phyloP scores from a whole-genome alignment of 1,284 basidiomycete genomes.

The Phellopilus nigrolimitatus region DNA sequence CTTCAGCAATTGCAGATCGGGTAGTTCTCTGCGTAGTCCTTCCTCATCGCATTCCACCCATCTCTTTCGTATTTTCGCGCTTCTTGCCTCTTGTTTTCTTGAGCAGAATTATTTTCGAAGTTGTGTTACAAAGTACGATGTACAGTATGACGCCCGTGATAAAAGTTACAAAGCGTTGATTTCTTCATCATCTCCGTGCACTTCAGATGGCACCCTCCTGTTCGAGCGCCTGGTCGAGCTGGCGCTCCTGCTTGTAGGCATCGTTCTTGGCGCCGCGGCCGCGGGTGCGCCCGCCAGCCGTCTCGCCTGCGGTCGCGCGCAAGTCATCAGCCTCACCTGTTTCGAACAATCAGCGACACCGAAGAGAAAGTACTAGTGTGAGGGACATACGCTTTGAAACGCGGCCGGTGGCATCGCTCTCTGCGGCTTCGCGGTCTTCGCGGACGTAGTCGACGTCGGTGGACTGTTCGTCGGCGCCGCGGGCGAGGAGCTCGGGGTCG shows the following conservation, averaged over 20 bases:
- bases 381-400: slow-evolving; percentile 8
- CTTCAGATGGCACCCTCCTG: slow-evolving; percentile 12
- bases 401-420: slow-evolving; percentile 9
- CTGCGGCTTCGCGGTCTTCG: slow-evolving; percentile 10
- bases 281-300: slow-evolving; percentile 6
- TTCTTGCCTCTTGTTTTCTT: too few relatives aligned
- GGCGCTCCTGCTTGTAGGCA: slow-evolving; percentile 16
- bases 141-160: not conserved
- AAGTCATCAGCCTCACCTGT: slow-evolving; percentile 12
- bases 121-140: too few relatives aligned
- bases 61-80: too few relatives aligned
- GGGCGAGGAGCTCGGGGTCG: too few relatives aligned
- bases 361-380: not conserved
- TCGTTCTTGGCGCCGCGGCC: slow-evolving; percentile 5
- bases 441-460: not conserved
- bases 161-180: not conserved
- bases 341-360: not conserved
- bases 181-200: not conserved
- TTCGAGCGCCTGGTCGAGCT: slow-evolving; percentile 7
- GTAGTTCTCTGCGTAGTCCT: too few relatives aligned
- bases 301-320: slow-evolving; percentile 2
- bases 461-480: too few relatives aligned
- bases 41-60: too few relatives aligned
- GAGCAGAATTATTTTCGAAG: too few relatives aligned
- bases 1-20: too few relatives aligned